Percentiles rank a stretch among this genome's conserved stretches.
Conservation (phyloP, 140 eudicot species). For the Flaveria floridana region DNA sequence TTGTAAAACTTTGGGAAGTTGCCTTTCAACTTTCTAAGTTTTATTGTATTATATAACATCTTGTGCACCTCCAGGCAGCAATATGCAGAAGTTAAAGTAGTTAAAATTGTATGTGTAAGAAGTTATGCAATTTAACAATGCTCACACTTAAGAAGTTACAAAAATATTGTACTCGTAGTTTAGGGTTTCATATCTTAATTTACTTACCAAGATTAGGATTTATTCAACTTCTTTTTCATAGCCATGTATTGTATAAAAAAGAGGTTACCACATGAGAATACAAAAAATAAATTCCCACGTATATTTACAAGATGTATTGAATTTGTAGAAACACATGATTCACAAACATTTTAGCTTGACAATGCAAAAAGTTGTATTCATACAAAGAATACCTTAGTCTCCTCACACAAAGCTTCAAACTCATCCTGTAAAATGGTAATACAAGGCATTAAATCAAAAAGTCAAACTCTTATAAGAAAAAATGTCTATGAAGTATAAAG, state of each 20-base stretch:
- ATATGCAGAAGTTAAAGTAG: neutral
- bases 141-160: neutral
- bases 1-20: neutral
- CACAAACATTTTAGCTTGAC: neutral
- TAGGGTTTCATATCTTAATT: neutral
- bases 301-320: slow-evolving; percentile 13
- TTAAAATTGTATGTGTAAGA: neutral
- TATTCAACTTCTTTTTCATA: neutral
- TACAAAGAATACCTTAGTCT: slow-evolving; percentile 48
- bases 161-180: neutral
- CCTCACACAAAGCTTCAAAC: slow-evolving; percentile 49
- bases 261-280: slow-evolving; percentile 1
- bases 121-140: neutral
- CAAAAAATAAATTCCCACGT: neutral
- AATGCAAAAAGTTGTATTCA: neutral
- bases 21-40: neutral
- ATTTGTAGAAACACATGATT: neutral
- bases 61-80: neutral
- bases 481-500: neutral
- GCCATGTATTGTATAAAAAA: neutral
- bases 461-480: slow-evolving; percentile 5
- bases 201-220: neutral
- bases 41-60: neutral
- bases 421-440: slow-evolving; percentile 50
- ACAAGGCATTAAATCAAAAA: slow-evolving; percentile 24